A percentile compares a stretch with the other conserved stretches of the same genome.
Conservation (phyloP, 73 alveolate species). For the Blepharisma stoltei region DNA sequence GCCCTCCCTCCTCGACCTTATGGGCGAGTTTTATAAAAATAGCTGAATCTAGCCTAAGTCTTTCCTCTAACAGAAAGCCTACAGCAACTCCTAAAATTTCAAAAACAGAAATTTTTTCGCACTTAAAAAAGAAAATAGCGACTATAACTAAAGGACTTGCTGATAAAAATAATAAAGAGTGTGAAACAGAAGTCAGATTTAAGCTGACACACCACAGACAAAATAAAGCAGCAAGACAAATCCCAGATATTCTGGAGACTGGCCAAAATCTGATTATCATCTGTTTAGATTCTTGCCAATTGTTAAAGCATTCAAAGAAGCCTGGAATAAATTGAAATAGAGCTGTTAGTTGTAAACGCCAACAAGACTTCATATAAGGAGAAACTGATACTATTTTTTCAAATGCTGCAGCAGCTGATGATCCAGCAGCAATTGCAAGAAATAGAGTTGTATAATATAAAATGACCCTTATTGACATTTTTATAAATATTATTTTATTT, state of each 20-base stretch:
- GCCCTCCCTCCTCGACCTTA: too few relatives aligned
- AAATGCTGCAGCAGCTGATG: conserved; percentile 13
- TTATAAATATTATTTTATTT: too few relatives aligned
- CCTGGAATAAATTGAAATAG: background rate
- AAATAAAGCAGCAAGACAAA: background rate
- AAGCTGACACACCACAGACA: conserved; percentile 7
- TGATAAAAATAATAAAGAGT: background rate
- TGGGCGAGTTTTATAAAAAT: too few relatives aligned
- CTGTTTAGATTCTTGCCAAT: background rate
- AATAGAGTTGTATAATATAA: too few relatives aligned
- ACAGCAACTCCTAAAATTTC: conserved; percentile 7
- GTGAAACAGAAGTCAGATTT: conserved; percentile 8
- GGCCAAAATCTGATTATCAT: background rate
- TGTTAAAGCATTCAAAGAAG: background rate
- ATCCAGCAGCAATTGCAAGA: too few relatives aligned
- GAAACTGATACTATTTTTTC: background rate
- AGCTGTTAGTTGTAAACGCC: conserved; percentile 1
- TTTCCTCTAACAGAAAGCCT: conserved; percentile 6
- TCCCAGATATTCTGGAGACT: background rate
- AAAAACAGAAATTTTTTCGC: background rate
- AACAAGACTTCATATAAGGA: conserved; percentile 11
- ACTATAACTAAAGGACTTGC: conserved; percentile 15
- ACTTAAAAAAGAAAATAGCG: background rate
- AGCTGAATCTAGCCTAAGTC: too few relatives aligned
- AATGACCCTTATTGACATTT: too few relatives aligned